Base-by-base conservation (phyloP, 345 rosid genomes). In the Lenwebbia sp. region DNA sequence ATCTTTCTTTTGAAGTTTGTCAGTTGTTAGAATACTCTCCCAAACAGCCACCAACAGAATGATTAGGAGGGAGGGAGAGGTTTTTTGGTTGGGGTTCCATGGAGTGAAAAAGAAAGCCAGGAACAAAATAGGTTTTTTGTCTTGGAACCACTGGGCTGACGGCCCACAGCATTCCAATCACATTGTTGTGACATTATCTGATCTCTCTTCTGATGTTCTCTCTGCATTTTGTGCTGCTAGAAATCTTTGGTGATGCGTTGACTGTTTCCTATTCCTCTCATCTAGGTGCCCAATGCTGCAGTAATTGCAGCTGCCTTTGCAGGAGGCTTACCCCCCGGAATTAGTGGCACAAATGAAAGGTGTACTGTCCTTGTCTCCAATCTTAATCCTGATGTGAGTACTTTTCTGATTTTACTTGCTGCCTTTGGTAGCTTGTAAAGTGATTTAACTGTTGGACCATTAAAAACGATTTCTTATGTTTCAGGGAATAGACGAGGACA, bases 301-400 rank as follows among this genome's bases (percentile, higher is more conserved):
- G 99, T 96, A 82, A 96, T 97, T 84, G 98, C 98, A 85, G 94
- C 98, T 87, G 99, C 99, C 87, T 97, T 96, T 90, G 97, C 98
- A 81, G 97, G 99, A 89, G 94, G 98, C 78, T 91, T 97, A 90
- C 99, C 99, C 88, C 99, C 98, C 5, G 99, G 99, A 85, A 90
- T 96, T 85, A 94, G 93, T 26, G 99, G 99, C 85, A 97, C 98
- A 87, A 97, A 97, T 88, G 99, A 97, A 65, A 94, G 99, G 90
- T 95, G 97, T 88, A 97, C 99, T 28, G 86, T 97, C 88, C 94
- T 96, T 54, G 99, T 88, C 58, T 96, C 99, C 89, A 96, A 94
- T 89, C 92, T 97, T 86, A 95, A 96, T 90, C 90, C 98, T 37
- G 99, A 96, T 88, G 99, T 97, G 89, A 93, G 98, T 89, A 50